Base-by-base conservation (phyloP, 179 eudicot genomes). In the Heliamphora pulchella region DNA sequence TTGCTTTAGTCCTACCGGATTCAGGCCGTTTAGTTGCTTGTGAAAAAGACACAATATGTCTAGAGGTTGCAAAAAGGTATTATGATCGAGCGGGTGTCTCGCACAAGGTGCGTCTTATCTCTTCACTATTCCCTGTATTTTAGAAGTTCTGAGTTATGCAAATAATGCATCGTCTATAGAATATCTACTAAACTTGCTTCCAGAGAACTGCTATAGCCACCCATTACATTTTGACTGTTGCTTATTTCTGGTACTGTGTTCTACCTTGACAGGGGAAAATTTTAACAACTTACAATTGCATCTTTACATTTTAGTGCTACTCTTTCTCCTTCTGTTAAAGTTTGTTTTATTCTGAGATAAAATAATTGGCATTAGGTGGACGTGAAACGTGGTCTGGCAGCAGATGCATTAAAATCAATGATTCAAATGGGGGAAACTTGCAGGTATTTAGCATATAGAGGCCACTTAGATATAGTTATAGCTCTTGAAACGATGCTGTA, bases 1-100 rank as follows among this genome's bases (percentile, higher is more conserved):
- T 96, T 82, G 99, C 99, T 79, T 86, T 96, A 64, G 97, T 89
- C 67, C 94, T 96, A 41, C 97, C 98, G 39, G 93, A 96, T 62
- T 90, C 92, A 6, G 98, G 99, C 75, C 74, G 74, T 76, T 86
- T 96, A 82, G 91, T 96, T 62, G 99, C 97, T 67, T 96, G 99
- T 78, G 99, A 96, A 82, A 92, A 92, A 73, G 98, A 96, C 70
- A 87, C 72, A 47, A 87, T 66, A 73, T 85, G 86, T 75, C 86
- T 96, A 50, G 90, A 90, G 87, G 90, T 94, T 84, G 99, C 99
- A 54, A 89, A 71, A 83, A 91, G 85, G 87, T 96, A 87, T 77
- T 94, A 90, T 81, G 94, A 88, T 31, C 90, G 85, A 81, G 99
- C 98, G 74, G 97, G 98, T 84, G 97, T 96, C 76, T 86, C 86